Evolutionary conservation across 768 basidiomycete species (phyloP).

Genomic region (Xerocomellus chrysenteron): DNA sequence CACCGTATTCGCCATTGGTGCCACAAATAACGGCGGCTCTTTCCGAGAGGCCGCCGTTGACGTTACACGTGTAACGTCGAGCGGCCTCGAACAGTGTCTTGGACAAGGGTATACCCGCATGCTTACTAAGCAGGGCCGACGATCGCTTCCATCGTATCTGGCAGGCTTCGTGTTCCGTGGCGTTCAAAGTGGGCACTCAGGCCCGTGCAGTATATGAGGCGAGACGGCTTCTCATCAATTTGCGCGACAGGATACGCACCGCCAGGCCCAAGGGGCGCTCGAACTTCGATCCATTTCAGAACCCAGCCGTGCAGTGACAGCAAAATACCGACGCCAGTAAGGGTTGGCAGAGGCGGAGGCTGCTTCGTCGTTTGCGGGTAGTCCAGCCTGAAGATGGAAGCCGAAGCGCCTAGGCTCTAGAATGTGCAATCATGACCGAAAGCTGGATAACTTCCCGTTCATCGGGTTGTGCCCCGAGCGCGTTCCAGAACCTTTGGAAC

Average conservation of each 20-base stretch:
- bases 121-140: conserved; percentile 15
- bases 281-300: conserved; percentile 9
- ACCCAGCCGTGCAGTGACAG: neutral
- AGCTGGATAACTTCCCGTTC: neutral
- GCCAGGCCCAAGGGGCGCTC: neutral
- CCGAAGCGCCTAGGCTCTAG: neutral
- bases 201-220: neutral
- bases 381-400: conserved; percentile 8
- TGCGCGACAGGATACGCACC: neutral
- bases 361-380: neutral
- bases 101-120: neutral
- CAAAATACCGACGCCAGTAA: neutral
- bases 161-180: conserved; percentile 1
- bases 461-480: neutral
- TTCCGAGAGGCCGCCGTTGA: conserved; percentile 10
- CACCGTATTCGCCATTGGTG: conserved; percentile 3
- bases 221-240: neutral
- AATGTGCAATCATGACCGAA: neutral
- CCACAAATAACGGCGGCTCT: neutral
- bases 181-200: neutral
- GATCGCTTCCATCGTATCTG: neutral
- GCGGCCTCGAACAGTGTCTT: conserved; percentile 9
- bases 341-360: neutral
- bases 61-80: conserved; percentile 32
- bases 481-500: neutral